Evolutionary conservation across 805 yeast species (phyloP).

Genomic region (Candida taoyuanica): DNA sequence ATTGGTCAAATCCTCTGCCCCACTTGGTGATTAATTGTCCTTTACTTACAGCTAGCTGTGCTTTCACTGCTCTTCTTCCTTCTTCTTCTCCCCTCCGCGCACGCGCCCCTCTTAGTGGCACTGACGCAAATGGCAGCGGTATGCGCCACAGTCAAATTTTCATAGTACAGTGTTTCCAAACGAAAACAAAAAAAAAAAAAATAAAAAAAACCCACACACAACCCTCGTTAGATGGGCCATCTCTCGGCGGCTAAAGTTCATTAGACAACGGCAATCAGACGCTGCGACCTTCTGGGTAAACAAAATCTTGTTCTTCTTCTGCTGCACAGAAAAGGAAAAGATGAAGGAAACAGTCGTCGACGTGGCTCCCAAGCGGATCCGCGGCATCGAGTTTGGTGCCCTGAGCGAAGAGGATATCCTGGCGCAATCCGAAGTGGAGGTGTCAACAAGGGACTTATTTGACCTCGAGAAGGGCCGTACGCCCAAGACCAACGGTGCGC

Average conservation of each 20-base stretch:
- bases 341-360: slow-evolving; percentile 48
- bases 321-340: slow-evolving; percentile 2
- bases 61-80: no score
- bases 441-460: slow-evolving; percentile 84
- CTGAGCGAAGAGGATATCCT: slow-evolving; percentile 87
- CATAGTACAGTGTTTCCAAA: no score
- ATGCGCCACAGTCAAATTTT: not conserved
- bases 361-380: slow-evolving; percentile 83
- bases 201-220: no score
- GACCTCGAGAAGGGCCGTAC: slow-evolving; percentile 85
- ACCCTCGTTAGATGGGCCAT: no score
- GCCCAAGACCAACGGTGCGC: slow-evolving; percentile 82
- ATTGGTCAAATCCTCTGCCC: no score
- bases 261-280: no score
- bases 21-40: no score
- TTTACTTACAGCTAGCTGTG: no score
- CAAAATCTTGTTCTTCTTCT: slow-evolving; percentile 15
- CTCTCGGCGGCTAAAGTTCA: no score
- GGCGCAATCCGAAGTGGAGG: slow-evolving; percentile 92
- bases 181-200: not conserved
- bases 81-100: no score
- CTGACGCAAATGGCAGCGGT: not conserved
- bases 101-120: not conserved
- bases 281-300: slow-evolving; percentile 26
- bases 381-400: slow-evolving; percentile 89